A percentile compares a stretch with the other conserved stretches of the same genome.
phyloP scores from a whole-genome alignment of 2,329 filamentous ascomycete species.

The Aspergillus sclerotialis region DNA sequence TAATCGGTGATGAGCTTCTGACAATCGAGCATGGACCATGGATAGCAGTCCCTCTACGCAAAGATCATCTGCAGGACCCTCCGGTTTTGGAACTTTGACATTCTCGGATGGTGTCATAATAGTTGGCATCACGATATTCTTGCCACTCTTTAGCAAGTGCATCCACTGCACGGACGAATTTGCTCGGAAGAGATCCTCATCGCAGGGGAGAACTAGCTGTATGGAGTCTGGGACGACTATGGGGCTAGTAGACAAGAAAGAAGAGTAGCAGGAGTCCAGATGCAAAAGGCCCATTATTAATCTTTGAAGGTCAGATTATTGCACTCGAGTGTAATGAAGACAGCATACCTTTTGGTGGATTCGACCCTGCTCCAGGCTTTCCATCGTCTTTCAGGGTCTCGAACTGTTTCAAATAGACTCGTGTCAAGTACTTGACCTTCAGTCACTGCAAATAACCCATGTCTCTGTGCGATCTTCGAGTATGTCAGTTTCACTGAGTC shows the following conservation, averaged over 20 bases:
- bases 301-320: slow-evolving; percentile 12
- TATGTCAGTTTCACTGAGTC: slow-evolving; percentile 4
- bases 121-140: slow-evolving; percentile 26
- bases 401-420: slow-evolving; percentile 35
- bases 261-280: slow-evolving; percentile 43
- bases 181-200: slow-evolving; percentile 40
- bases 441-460: slow-evolving; percentile 44
- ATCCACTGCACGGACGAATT: slow-evolving; percentile 31
- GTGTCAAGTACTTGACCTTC: slow-evolving; percentile 38
- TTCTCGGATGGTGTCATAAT: slow-evolving; percentile 30
- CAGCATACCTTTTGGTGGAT: slow-evolving; percentile 39
- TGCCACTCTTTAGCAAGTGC: slow-evolving; percentile 28
- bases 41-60: slow-evolving; percentile 32
- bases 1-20: slow-evolving; percentile 38
- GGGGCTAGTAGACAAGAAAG: slow-evolving; percentile 41
- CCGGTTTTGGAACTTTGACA: slow-evolving; percentile 26
- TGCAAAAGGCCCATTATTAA: slow-evolving; percentile 43
- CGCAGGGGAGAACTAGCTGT: slow-evolving; percentile 40
- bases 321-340: background rate
- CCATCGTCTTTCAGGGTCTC: slow-evolving; percentile 43
- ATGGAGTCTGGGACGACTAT: slow-evolving; percentile 41
- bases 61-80: slow-evolving; percentile 26
- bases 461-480: slow-evolving; percentile 37
- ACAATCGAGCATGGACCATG: slow-evolving; percentile 36
- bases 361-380: slow-evolving; percentile 48